A percentile compares a stretch with the other conserved stretches of the same genome.
Conservation (phyloP, 129 eudicot species). For the Calendula officinalis region DNA sequence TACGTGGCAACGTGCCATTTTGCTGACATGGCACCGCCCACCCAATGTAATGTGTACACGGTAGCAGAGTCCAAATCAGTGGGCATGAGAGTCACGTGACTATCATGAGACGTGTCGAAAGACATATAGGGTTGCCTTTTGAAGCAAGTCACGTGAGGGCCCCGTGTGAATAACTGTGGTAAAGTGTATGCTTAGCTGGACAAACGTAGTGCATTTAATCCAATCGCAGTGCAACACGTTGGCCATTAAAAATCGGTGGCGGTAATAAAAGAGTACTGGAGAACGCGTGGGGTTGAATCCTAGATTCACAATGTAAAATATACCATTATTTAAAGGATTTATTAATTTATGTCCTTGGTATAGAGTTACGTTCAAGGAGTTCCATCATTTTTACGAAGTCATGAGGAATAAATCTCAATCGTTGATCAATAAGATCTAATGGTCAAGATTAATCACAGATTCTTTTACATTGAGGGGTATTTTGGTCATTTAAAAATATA, state of each 20-base stretch:
- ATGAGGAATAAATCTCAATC: too few species aligned
- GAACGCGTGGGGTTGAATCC: conserved; percentile 43
- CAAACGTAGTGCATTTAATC: conserved; percentile 1
- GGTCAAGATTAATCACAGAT: too few species aligned
- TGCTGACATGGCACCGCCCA: conserved; percentile 39
- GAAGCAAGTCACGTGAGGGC: conserved; percentile 44
- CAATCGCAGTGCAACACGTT: conserved; percentile 21
- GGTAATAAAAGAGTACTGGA: conserved; percentile 33
- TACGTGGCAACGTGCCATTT: conserved; percentile 19
- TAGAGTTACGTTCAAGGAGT: too few species aligned
- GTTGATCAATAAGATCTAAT: too few species aligned
- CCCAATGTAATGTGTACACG: conserved; percentile 31
- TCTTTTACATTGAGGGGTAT: too few species aligned
- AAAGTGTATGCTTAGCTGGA: conserved; percentile 42
- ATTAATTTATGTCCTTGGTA: too few species aligned
- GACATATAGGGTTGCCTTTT: conserved; percentile 15
- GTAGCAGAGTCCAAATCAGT: not conserved
- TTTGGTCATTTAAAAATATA: too few species aligned
- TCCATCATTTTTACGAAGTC: too few species aligned
- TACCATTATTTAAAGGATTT: too few species aligned
- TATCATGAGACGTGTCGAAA: conserved; percentile 39
- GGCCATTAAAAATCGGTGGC: conserved; percentile 17
- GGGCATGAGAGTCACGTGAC: conserved; percentile 43
- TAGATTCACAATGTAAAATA: not conserved
- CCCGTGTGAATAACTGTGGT: conserved; percentile 42